A percentile compares a stretch with the other conserved stretches of the same genome.
phyloP scores from a whole-genome alignment of 148 eudicot genomes.

The Cornus controversa region DNA sequence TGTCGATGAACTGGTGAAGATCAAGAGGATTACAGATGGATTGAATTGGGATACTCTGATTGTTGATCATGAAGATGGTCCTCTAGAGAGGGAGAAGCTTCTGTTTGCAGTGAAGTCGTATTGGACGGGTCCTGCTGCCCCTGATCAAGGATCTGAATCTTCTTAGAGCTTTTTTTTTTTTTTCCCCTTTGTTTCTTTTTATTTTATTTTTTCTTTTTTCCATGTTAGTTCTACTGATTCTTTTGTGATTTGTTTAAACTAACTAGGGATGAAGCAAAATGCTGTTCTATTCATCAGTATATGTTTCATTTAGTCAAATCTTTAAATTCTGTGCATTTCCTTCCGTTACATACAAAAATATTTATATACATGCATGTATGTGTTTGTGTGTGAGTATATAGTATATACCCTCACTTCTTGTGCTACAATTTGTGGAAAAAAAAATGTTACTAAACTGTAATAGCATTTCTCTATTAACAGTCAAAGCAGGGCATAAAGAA shows the following conservation, averaged over 20 bases:
- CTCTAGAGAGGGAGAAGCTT: slow-evolving; percentile 71
- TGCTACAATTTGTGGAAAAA: no score
- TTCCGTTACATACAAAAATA: no score
- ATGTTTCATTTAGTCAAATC: neutral
- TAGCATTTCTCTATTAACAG: no score
- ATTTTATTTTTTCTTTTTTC: neutral
- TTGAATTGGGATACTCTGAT: slow-evolving; percentile 77
- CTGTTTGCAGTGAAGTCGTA: slow-evolving; percentile 76
- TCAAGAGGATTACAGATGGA: slow-evolving; percentile 63
- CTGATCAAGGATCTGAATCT: slow-evolving; percentile 14
- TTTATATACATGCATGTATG: no score
- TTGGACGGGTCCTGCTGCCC: slow-evolving; percentile 63
- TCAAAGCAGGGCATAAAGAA: no score
- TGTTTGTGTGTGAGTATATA: no score
- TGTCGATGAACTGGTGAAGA: slow-evolving; percentile 57
- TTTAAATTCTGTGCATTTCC: no score
- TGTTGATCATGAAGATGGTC: slow-evolving; percentile 89
- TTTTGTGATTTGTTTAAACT: neutral
- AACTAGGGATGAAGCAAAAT: neutral
- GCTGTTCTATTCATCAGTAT: neutral
- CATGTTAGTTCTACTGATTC: neutral
- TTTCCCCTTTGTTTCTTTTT: neutral
- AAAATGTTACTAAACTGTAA: no score
- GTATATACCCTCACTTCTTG: no score
- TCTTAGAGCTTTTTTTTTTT: slow-evolving; percentile 10